Conservation (phyloP, 1,139 yeast genomes). For the Diutina siamensis region DNA sequence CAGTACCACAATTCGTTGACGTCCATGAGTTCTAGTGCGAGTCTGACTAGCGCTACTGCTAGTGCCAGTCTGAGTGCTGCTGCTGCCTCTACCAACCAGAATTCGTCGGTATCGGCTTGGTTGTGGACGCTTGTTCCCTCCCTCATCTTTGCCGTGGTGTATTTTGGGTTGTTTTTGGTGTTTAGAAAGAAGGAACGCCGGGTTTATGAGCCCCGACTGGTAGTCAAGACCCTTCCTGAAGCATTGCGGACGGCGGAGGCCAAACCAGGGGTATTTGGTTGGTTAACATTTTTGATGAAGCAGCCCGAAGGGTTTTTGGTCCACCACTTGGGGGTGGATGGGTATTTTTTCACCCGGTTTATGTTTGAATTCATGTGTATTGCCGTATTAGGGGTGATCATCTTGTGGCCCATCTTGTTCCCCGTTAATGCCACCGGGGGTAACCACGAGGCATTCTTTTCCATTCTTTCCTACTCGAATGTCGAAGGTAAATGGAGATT, state of each 20-base stretch:
- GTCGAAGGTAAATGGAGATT: constrained; percentile 48
- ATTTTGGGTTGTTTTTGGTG: constrained; percentile 44
- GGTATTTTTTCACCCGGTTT: constrained; percentile 76
- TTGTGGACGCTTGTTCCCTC: constrained; percentile 29
- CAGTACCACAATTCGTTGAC: neutral
- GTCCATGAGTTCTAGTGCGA: neutral
- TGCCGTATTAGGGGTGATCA: constrained; percentile 50
- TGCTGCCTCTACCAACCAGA: neutral
- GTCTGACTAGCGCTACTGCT: neutral
- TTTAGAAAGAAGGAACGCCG: constrained; percentile 55
- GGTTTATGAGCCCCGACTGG: constrained; percentile 73
- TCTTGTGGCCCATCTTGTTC: constrained; percentile 67
- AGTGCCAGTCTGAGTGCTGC: neutral
- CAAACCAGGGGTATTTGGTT: constrained; percentile 43
- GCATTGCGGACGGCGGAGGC: constrained; percentile 39
- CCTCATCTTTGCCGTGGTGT: constrained; percentile 40
- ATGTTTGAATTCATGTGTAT: constrained; percentile 50
- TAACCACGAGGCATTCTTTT: constrained; percentile 31
- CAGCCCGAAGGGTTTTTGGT: constrained; percentile 60
- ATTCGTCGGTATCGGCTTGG: constrained; percentile 28
- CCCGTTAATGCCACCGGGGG: constrained; percentile 88
- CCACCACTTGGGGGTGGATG: constrained; percentile 78
- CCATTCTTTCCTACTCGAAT: constrained; percentile 50
- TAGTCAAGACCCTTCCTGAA: constrained; percentile 29
- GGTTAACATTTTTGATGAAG: constrained; percentile 41